Evolutionary conservation across 1,139 yeast species (phyloP).

Genomic region (Yamadazyma atlantica): DNA sequence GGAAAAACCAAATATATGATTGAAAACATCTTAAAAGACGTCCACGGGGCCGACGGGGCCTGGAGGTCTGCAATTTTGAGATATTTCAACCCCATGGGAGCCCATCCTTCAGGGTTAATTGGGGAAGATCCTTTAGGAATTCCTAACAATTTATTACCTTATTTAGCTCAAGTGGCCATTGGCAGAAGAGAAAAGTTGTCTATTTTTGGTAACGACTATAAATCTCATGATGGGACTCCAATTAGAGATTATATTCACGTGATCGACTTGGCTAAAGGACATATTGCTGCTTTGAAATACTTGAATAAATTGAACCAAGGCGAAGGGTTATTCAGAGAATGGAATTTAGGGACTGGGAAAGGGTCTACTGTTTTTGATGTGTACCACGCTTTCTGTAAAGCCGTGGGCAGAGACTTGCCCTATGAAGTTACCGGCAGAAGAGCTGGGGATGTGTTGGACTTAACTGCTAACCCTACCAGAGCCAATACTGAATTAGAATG

Average conservation of each 20-base stretch:
- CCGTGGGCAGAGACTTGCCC: slow-evolving; percentile 68
- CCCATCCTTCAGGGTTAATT: slow-evolving; percentile 76
- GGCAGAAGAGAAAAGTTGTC: slow-evolving; percentile 66
- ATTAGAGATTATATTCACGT: slow-evolving; percentile 83
- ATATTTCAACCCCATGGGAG: slow-evolving; percentile 83
- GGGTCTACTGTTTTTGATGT: slow-evolving; percentile 80
- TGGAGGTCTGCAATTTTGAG: slow-evolving; percentile 71
- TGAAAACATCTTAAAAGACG: slow-evolving; percentile 63
- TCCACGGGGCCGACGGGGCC: slow-evolving; percentile 42
- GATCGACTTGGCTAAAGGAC: slow-evolving; percentile 80
- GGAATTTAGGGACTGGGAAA: slow-evolving; percentile 83
- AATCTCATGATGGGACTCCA: slow-evolving; percentile 76
- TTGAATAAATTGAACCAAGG: slow-evolving; percentile 40
- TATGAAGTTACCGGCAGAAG: slow-evolving; percentile 66
- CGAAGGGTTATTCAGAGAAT: slow-evolving; percentile 63
- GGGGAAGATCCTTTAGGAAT: slow-evolving; percentile 82
- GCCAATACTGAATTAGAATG: slow-evolving; percentile 69
- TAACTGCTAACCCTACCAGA: slow-evolving; percentile 69
- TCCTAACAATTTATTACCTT: slow-evolving; percentile 76
- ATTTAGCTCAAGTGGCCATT: slow-evolving; percentile 73
- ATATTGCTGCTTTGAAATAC: slow-evolving; percentile 67
- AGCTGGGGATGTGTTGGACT: slow-evolving; percentile 75
- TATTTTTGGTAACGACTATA: slow-evolving; percentile 69
- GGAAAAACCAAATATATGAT: slow-evolving; percentile 70
- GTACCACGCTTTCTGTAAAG: slow-evolving; percentile 62